Conservation (phyloP, 495 filamentous ascomycete genomes). For the Podospora australis region DNA sequence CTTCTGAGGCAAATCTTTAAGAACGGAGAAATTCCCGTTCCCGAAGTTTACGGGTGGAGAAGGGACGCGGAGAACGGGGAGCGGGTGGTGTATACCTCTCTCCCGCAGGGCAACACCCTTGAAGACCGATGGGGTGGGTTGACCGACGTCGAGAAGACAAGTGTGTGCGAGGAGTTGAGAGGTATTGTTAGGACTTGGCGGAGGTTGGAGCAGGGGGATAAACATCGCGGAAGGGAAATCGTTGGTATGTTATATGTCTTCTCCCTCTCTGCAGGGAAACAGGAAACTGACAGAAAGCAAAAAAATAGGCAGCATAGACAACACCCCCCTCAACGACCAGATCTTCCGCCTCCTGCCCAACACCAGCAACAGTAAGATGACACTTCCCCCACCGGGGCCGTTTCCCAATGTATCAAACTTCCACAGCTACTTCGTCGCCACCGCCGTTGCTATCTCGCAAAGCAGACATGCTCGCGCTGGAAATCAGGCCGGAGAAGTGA, state of each 20-base stretch:
- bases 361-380: constrained; percentile 1
- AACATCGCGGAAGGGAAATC: constrained; percentile 6
- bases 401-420: constrained; percentile 13
- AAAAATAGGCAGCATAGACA: constrained; percentile 25
- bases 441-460: constrained; percentile 10
- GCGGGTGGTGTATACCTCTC: constrained; percentile 9
- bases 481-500: neutral
- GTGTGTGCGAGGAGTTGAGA: constrained; percentile 5
- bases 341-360: constrained; percentile 8
- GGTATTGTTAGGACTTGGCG: constrained; percentile 9
- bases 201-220: constrained; percentile 5
- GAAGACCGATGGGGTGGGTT: constrained; percentile 5
- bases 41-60: constrained; percentile 20
- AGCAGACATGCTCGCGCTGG: constrained; percentile 1
- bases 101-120: constrained; percentile 8
- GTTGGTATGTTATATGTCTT: constrained; percentile 5
- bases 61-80: constrained; percentile 9
- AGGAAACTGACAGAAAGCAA: constrained; percentile 6
- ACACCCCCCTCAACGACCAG: constrained; percentile 15
- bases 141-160: constrained; percentile 2
- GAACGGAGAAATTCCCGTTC: constrained; percentile 4
- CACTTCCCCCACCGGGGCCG: constrained; percentile 7
- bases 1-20: neutral
- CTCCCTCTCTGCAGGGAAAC: neutral
- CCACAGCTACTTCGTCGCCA: constrained; percentile 17